A percentile compares a stretch with the other conserved stretches of the same genome.
Evolutionary conservation across 2,329 filamentous ascomycete species (phyloP).

Genomic region (Aspergillus nomiae): DNA sequence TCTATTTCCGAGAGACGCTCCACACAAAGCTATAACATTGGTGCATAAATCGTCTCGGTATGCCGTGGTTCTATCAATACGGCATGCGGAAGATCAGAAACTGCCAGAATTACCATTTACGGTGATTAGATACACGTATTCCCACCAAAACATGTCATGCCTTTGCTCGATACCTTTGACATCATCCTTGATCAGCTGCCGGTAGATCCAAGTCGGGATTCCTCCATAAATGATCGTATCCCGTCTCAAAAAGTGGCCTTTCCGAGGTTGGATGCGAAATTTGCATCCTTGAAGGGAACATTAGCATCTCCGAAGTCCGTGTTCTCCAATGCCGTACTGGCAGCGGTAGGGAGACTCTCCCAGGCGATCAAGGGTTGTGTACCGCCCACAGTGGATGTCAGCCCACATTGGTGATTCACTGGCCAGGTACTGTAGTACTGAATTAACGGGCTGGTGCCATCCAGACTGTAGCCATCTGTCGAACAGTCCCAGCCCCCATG

Average conservation of each 20-base stretch:
- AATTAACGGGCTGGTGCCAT: conserved; percentile 50
- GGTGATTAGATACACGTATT: too few relatives aligned
- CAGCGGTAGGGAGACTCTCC: conserved; percentile 50
- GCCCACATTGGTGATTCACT: conserved; percentile 49
- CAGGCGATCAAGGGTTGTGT: conserved; percentile 53
- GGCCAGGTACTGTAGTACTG: conserved; percentile 54
- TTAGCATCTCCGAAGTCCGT: conserved; percentile 52
- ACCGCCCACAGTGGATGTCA: conserved; percentile 46
- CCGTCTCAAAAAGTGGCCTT: conserved; percentile 31
- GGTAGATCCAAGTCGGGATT: too few relatives aligned
- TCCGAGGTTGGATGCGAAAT: conserved; percentile 49
- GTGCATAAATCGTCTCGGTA: not conserved
- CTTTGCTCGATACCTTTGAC: too few relatives aligned
- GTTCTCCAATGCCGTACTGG: conserved; percentile 45
- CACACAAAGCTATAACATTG: not conserved
- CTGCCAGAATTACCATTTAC: not conserved
- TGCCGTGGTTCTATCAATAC: not conserved
- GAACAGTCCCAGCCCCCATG: conserved; percentile 53
- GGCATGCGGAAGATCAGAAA: not conserved
- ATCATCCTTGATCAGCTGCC: too few relatives aligned
- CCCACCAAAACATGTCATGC: not conserved
- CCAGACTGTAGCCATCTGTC: conserved; percentile 43
- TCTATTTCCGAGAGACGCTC: not conserved
- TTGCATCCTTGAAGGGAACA: conserved; percentile 51
- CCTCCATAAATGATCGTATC: too few relatives aligned